These are phyloP conservation scores for Arabidopsis hybrid DNA, from an alignment of 441 rosid genomes.

Conservation along the genomic window DNA sequence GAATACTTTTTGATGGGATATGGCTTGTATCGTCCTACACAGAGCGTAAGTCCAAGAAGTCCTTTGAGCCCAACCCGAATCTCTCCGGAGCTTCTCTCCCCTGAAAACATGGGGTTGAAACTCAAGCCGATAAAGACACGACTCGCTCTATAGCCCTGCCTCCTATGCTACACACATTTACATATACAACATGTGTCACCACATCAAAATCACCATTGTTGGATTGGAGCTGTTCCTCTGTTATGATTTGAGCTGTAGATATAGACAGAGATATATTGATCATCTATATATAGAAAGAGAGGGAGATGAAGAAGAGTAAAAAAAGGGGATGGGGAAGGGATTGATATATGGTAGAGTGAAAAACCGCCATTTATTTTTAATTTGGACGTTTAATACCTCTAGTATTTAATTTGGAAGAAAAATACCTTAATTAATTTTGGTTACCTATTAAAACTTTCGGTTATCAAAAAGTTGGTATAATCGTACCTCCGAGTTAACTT, in stretches of 20 bases:
- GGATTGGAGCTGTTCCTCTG: constrained; percentile 34
- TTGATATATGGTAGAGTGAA: constrained; percentile 33
- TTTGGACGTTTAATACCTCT: no score
- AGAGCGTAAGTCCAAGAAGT: constrained; percentile 86
- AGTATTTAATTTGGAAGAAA: no score
- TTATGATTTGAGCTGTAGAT: constrained; percentile 41
- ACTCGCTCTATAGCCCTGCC: constrained; percentile 34
- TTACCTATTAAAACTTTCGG: no score
- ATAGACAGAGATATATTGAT: constrained; percentile 36
- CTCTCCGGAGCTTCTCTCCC: constrained; percentile 94
- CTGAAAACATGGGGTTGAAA: constrained; percentile 98
- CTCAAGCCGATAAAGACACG: constrained; percentile 93
- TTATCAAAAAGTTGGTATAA: no score
- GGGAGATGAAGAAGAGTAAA: neutral
- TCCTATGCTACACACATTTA: constrained; percentile 14
- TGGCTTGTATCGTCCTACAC: constrained; percentile 72
- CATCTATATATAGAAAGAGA: constrained; percentile 34
- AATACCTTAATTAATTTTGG: no score
- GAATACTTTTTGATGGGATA: constrained; percentile 90
- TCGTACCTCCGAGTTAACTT: no score
- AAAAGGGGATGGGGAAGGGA: constrained; percentile 11
- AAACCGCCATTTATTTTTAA: no score
- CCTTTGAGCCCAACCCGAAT: constrained; percentile 85
- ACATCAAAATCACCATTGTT: constrained; percentile 24
- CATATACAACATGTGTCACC: constrained; percentile 16